Base-by-base conservation (phyloP, 768 basidiomycete species). In the Coprinellus micaceus region DNA sequence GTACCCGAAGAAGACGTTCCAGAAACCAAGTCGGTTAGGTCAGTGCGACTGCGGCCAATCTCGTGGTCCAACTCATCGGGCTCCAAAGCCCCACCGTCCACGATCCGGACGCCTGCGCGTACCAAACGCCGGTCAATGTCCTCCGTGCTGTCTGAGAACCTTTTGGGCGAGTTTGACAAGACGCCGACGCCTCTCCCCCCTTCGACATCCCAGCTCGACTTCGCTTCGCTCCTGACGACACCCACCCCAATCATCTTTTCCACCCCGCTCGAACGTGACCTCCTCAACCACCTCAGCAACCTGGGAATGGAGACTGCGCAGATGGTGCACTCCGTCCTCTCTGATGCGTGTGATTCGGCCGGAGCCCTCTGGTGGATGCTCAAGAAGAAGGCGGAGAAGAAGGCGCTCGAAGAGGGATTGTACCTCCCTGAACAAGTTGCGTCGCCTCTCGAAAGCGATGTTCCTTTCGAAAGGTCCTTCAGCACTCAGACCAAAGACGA, bases 291-390 rank as follows among this genome's bases (percentile, higher is more conserved):
- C 2, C 76, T 99, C 41, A 85, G 86, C 55, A 63, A 70, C 24
- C 74, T 97, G 4, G 96, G 97, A 0, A 85, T 99, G 58, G 97
- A 98, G 69, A 91, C 89, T 0, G 92, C 90, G 15, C 96, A 99
- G 72, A 88, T 98, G 49, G 87, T 88, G n/a, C 95, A 98, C 67
- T 92, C 89, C 0, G 97, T 98, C 12, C 77, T 90, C 45, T 86
- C 81, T 26, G 85, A 98, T 70, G 96, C 96, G 0, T 99, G 96
- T 64, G 96, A 99, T 70, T 82, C 90, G 0, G 81, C 89, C 12
- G 89, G 93, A 9, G 92, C 95, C 1, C 72, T 92, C 7, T 99
- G 95, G 95, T 99, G 97, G 97, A 91, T 96, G 82, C 75, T 98
- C 48, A 88, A 85, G 69, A 82, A 85, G 68, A 94, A 86, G 64